Conservation (phyloP, 225 moss, liverwort and hornwort species). For the Asterella californica region DNA sequence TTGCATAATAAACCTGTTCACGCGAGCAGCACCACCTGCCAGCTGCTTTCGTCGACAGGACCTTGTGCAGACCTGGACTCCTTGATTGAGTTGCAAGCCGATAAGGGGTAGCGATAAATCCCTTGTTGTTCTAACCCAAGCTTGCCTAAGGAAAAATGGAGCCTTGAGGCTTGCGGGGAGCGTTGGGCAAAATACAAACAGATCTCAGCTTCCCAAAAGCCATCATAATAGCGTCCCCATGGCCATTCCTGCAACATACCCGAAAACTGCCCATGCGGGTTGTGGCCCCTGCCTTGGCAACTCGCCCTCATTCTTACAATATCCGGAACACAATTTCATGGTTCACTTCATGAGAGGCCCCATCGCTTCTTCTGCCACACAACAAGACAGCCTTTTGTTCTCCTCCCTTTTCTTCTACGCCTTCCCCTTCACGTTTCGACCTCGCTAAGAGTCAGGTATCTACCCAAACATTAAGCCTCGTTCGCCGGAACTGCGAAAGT, state of each 20-base stretch:
- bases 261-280: constrained; percentile 45
- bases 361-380: constrained; percentile 27
- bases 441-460: neutral
- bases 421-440: neutral
- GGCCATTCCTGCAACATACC: constrained; percentile 51
- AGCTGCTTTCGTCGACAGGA: constrained; percentile 15
- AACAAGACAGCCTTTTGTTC: neutral
- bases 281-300: constrained; percentile 45
- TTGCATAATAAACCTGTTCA: neutral
- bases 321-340: constrained; percentile 42
- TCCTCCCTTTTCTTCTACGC: neutral
- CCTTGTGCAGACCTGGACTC: constrained; percentile 24
- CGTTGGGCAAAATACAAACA: neutral
- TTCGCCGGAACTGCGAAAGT: neutral
- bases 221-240: constrained; percentile 50
- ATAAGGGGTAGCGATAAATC: constrained; percentile 4
- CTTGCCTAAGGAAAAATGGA: neutral
- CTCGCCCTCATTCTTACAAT: constrained; percentile 51
- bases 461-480: neutral
- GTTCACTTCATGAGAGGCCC: constrained; percentile 35
- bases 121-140: constrained; percentile 19
- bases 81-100: constrained; percentile 11
- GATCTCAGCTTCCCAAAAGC: constrained; percentile 42
- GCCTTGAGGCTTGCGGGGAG: constrained; percentile 13
- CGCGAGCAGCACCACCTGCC: neutral